Evolutionary conservation across 2,329 filamentous ascomycete species (phyloP), one percentile per base, ranked within the genome.

Genomic region (Moelleriella libera): DNA sequence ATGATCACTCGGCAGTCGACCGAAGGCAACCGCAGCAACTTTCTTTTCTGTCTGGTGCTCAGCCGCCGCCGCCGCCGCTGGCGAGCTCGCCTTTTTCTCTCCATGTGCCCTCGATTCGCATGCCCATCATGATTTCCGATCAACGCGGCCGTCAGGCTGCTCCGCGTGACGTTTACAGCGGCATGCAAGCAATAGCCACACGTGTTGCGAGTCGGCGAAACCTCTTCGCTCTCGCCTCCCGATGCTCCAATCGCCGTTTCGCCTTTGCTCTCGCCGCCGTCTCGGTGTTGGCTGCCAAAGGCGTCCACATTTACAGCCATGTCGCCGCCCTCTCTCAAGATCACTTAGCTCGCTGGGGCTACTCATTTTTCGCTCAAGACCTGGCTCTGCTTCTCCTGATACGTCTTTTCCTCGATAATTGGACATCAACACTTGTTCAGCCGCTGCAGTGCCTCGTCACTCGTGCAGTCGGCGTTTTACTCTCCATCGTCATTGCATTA

Each of bases 341-440:
- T 21, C 52, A 57, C 30, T 51, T 62, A 46, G 21, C 60, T 4
- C 54, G 57, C 1, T 63, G 58, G 51, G 55, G 57, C 34, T 57
- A 55, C n/a, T 61, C 60, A 2, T 63, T 41, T 9, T 64, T 63
- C 43, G 54, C 55, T 2, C 60, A 63, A 32, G 62, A 64, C 28
- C 46, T 62, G 0, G 46, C 57, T 3, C 50, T 63, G 2, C 51
- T 63, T 2, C 47, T 63, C 11, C 11, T 61, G 30, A 54, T 63
- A 30, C 53, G 61, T 11, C 50, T 62, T 6, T 51, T 64, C 1
- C 51, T 64, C 29, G 54, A 57, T 44, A 53, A 55, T 40, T 55
- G 56, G 52, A 30, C 48, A 6, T n/a, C 43, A 2, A 44, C 41
- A 48, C 30, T 53, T 49, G 29, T 50, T 32, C 39, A 14, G 43